Evolutionary conservation across 768 basidiomycete species (phyloP).

Genomic region (Rickenella mellea): DNA sequence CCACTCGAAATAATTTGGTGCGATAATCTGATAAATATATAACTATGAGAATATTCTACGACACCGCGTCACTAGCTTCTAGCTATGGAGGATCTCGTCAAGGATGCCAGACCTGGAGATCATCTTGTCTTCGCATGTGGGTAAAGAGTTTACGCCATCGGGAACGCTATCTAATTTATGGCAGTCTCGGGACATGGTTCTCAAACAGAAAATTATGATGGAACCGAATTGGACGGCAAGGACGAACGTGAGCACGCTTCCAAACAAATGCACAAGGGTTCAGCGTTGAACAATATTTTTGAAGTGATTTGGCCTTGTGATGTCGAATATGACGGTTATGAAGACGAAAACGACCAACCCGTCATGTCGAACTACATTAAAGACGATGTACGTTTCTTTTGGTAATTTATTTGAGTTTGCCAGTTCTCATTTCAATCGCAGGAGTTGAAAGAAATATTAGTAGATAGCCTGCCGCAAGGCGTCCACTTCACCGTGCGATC

Average conservation of each 20-base stretch:
- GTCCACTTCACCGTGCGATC: constrained; percentile 12
- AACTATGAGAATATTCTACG: neutral
- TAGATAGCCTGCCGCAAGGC: constrained; percentile 13
- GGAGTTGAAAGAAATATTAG: constrained; percentile 15
- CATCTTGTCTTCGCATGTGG: neutral
- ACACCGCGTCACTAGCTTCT: neutral
- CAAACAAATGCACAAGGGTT: neutral
- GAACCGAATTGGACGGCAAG: neutral
- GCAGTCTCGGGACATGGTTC: neutral
- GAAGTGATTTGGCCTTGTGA: constrained; percentile 16
- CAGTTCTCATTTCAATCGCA: neutral
- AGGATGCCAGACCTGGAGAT: neutral
- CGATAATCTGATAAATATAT: neutral
- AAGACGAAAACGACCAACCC: neutral
- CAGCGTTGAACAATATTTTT: neutral
- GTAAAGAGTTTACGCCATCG: neutral
- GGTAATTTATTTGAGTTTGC: neutral
- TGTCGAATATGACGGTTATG: constrained; percentile 4
- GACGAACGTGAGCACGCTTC: neutral
- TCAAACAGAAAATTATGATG: neutral
- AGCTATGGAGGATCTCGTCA: neutral
- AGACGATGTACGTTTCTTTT: constrained; percentile 14
- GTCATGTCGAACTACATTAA: constrained; percentile 13
- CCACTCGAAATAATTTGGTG: neutral
- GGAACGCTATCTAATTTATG: neutral